Conservation (phyloP, 805 yeast genomes). For the Candida saitoana region DNA sequence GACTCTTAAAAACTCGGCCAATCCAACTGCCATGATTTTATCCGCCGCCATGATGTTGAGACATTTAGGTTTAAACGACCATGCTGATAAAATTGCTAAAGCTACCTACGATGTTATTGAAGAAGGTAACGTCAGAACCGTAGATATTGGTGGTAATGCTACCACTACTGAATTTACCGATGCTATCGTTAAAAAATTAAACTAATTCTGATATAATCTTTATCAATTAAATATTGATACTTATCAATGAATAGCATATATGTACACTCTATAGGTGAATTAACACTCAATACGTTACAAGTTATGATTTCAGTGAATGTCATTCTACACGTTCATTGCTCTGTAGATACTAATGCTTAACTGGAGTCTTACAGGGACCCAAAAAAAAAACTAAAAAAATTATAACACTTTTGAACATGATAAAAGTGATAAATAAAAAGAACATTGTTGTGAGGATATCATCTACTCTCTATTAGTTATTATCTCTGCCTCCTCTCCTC, state of each 20-base stretch:
- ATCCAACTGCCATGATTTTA: constrained; percentile 94
- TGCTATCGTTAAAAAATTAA: constrained; percentile 76
- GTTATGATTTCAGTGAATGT: too few relatives aligned
- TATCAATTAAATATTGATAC: neutral
- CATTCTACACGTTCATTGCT: too few relatives aligned
- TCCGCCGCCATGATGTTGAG: constrained; percentile 89
- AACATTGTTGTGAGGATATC: too few relatives aligned
- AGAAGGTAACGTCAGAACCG: constrained; percentile 81
- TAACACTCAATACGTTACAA: too few relatives aligned
- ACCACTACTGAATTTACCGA: constrained; percentile 92
- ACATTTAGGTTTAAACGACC: constrained; percentile 83
- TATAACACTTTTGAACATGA: too few relatives aligned
- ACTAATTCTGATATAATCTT: constrained; percentile 7
- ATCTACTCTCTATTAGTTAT: too few relatives aligned
- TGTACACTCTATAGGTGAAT: neutral
- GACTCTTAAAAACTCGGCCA: too few relatives aligned
- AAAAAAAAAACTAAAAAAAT: too few relatives aligned
- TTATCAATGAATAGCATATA: neutral
- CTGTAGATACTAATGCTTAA: too few relatives aligned
- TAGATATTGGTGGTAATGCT: constrained; percentile 87
- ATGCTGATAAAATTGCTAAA: constrained; percentile 80
- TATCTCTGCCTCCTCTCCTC: too few relatives aligned
- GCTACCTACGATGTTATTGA: constrained; percentile 89
- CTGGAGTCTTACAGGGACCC: too few relatives aligned
- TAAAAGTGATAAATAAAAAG: too few relatives aligned